Evolutionary conservation across 225 moss, liverwort and hornwort species (phyloP).

Genomic region (Straminergon stramineum): DNA sequence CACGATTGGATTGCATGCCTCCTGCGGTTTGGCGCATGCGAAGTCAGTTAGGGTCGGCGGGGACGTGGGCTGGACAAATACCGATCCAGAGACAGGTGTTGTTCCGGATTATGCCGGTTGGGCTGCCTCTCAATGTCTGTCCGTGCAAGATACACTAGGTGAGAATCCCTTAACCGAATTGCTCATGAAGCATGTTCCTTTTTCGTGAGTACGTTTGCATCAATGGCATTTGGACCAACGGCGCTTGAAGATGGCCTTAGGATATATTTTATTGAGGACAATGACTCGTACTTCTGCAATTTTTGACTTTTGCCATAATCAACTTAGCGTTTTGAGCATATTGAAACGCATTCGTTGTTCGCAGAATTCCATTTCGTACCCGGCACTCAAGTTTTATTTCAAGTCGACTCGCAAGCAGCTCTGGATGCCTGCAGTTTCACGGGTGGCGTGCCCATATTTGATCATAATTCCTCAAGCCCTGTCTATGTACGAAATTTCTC

Average conservation of each 20-base stretch:
- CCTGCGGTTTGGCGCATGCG: not conserved
- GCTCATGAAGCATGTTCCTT: not conserved
- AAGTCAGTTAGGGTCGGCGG: slow-evolving; percentile 34
- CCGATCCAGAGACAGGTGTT: slow-evolving; percentile 25
- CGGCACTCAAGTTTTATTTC: slow-evolving; percentile 11
- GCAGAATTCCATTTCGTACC: slow-evolving; percentile 26
- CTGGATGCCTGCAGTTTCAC: slow-evolving; percentile 30
- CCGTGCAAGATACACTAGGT: slow-evolving; percentile 26
- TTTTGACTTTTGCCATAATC: not conserved
- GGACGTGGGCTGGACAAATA: slow-evolving; percentile 22
- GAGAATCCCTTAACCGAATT: not conserved
- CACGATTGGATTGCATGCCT: not conserved
- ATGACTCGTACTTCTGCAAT: not conserved
- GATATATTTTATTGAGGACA: not conserved
- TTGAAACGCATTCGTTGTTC: not conserved
- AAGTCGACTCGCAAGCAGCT: slow-evolving; percentile 24
- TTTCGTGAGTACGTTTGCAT: not conserved
- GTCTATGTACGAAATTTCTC: slow-evolving; percentile 11
- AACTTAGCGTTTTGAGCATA: not conserved
- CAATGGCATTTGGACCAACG: not conserved
- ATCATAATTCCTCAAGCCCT: slow-evolving; percentile 16
- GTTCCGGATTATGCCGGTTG: slow-evolving; percentile 30
- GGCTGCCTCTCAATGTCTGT: slow-evolving; percentile 29
- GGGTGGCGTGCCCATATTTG: not conserved
- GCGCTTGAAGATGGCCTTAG: not conserved